Conservation (phyloP, 1,284 basidiomycete genomes). For the Cutaneotrichosporon cutaneum region DNA sequence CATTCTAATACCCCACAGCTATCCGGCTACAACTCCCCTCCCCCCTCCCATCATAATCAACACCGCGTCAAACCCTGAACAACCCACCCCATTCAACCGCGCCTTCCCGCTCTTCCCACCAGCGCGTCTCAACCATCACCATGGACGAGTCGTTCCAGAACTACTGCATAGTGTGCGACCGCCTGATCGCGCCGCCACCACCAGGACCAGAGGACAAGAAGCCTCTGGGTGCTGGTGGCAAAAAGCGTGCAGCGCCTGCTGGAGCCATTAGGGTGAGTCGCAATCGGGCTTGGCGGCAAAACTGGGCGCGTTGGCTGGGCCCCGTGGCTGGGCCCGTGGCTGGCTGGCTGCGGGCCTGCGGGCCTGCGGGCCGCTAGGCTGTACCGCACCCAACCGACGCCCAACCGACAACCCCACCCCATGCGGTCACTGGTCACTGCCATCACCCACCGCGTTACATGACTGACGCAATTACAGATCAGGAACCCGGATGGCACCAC, state of each 20-base stretch:
- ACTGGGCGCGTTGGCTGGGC: neutral
- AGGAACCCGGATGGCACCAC: constrained; percentile 48
- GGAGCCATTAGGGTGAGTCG: constrained; percentile 46
- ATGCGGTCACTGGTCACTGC: no score
- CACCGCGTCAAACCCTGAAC: constrained; percentile 7
- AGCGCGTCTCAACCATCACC: neutral
- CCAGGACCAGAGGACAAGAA: constrained; percentile 26
- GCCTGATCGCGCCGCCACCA: constrained; percentile 37
- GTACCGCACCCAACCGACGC: no score
- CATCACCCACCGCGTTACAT: neutral
- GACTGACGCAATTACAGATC: constrained; percentile 28
- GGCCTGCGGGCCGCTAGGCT: no score
- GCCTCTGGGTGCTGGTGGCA: constrained; percentile 11
- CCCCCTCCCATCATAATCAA: neutral
- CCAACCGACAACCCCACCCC: no score
- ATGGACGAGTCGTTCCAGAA: constrained; percentile 36
- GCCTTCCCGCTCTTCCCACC: neutral
- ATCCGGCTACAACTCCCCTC: neutral
- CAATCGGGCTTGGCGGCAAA: neutral
- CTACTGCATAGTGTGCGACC: constrained; percentile 49
- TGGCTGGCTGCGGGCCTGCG: no score
- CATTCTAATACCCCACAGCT: neutral
- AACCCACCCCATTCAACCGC: constrained; percentile 1
- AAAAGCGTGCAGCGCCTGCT: constrained; percentile 29
- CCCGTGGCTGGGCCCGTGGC: no score